Evolutionary conservation across 2,329 filamentous ascomycete species (phyloP).

Genomic region (Berkeleyomyces basicola): DNA sequence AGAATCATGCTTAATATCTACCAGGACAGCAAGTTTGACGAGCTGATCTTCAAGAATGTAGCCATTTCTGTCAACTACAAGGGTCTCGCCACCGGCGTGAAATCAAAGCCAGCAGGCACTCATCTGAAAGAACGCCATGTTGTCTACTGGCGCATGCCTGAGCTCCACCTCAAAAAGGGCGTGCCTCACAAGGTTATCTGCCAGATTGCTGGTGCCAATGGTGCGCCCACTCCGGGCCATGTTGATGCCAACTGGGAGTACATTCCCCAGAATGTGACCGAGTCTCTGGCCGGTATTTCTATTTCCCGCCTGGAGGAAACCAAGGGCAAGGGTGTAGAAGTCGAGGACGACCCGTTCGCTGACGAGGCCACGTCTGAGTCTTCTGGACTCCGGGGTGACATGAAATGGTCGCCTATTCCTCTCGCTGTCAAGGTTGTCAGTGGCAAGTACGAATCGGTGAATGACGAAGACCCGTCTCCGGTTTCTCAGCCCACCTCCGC

Average conservation of each 20-base stretch:
- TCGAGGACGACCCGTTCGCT: constrained; percentile 51
- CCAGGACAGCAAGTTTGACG: background rate
- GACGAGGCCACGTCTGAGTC: constrained; percentile 22
- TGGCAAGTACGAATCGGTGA: constrained; percentile 49
- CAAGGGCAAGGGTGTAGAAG: constrained; percentile 32
- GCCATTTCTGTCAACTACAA: constrained; percentile 57
- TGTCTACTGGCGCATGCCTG: constrained; percentile 66
- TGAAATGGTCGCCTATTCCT: constrained; percentile 50
- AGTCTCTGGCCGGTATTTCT: constrained; percentile 36
- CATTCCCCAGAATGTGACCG: constrained; percentile 19
- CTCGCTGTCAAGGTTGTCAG: constrained; percentile 51
- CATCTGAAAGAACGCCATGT: constrained; percentile 61
- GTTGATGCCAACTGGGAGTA: constrained; percentile 74
- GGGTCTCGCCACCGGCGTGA: constrained; percentile 47
- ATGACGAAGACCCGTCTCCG: constrained; percentile 23
- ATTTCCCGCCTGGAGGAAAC: constrained; percentile 38
- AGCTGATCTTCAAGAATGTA: constrained; percentile 45
- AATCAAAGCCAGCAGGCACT: constrained; percentile 65
- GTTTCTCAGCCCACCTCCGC: constrained; percentile 9
- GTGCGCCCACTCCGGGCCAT: constrained; percentile 53
- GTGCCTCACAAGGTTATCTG: constrained; percentile 66
- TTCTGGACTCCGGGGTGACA: constrained; percentile 17
- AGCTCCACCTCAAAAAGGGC: constrained; percentile 32
- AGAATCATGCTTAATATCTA: constrained; percentile 34
- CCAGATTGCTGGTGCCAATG: constrained; percentile 56